Evolutionary conservation across 305 asterid genomes (phyloP), one percentile per base, ranked within the genome.

Genomic region (Caryopteris hybrid): DNA sequence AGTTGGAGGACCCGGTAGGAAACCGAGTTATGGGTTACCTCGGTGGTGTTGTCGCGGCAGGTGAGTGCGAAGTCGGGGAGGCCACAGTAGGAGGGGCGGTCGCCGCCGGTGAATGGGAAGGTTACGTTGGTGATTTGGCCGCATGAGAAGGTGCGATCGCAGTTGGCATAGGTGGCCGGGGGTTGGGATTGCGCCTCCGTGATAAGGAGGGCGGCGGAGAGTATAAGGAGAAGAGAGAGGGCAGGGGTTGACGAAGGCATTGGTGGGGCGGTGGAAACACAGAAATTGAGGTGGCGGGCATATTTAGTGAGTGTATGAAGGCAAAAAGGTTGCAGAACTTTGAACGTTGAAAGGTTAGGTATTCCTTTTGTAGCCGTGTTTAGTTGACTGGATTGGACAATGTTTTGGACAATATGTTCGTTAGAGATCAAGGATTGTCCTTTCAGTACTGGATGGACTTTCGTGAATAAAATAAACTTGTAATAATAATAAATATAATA

Each of bases 31-130:
- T 71, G 76, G 14, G 79, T 69, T 0, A 89, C 39, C 71, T 80
- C 79, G 8, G 91, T 20, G 59, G 63, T 17, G 61, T 76, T 63
- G 46, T 76, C 54, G 13, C 62, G 72, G 78, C 96, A 89, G 11
- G 81, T 62, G 57, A 87, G 91, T 1, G 73, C 72, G 82, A 80
- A 85, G 6, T 72, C 81, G 2, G 95, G 86, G 51, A 77, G 84
- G 47, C 91, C 90, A 45, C 91, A 86, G 85, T 78, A 59, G 52
- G 79, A 65, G 48, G 91, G 91, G 47, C 87, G 95, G 64, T 78
- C 84, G 50, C 84, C 88, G 42, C 92, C 87, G 43, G 78, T 71
- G 78, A 89, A 87, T n/a, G 96, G 96, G 66, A 73, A 87, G 16
- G 87, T 61, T n/a, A 83, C 54, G 72, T 81, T 70, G 43, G 67